Base-by-base conservation (phyloP, 192 early-diverging fungal species). In the Phlyctochytrium arcticum region DNA sequence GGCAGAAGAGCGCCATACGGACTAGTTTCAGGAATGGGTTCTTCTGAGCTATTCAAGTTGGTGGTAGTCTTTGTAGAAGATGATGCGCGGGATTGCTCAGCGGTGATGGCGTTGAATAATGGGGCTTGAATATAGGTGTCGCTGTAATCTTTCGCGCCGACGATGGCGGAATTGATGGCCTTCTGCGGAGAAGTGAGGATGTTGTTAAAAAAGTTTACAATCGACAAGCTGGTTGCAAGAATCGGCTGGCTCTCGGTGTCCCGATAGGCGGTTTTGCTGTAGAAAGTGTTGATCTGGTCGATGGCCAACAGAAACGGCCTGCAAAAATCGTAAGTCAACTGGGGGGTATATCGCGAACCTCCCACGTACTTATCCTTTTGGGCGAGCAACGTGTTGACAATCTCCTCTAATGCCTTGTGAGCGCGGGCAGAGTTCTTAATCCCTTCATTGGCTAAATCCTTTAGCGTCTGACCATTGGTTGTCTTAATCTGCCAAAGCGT, bases 241-340 rank as follows among this genome's bases (percentile, higher is more conserved):
- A 66, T 32, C 5, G 37, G 31, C 19, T 34, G 51, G 54, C 64
- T 66, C 23, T 57, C 36, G 4, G 54, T 26, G 54, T 66, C 54
- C 42, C 36, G 47, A 32, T 66, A 66, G 17, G 64, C 64, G 8
- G 64, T 66, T 24, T 35, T 66, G 37, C 54, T 35, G 30, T 57
- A 66, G 31, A 66, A 57, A 3, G 54, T 35, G 46, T 66, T 66
- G 21, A 57, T 29, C 54, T 66, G 64, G 46, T 66, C 64, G 8
- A 66, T 42, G 9, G 64, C 64, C 29, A 66, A 3, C 19, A 66
- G 54, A 4, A 66, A 21, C 9, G 34, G 37, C 29, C 36, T 12
- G 3, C 64, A 27, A n/a, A n/a, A n/a, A n/a, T n/a, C n/a, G n/a
- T n/a, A n/a, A n/a, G n/a, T n/a, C n/a, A n/a, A n/a, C n/a, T n/a